A percentile compares a stretch with the other conserved stretches of the same genome.
Conservation (phyloP, 306 rosid species). For the Citrullus mucosospermus region DNA sequence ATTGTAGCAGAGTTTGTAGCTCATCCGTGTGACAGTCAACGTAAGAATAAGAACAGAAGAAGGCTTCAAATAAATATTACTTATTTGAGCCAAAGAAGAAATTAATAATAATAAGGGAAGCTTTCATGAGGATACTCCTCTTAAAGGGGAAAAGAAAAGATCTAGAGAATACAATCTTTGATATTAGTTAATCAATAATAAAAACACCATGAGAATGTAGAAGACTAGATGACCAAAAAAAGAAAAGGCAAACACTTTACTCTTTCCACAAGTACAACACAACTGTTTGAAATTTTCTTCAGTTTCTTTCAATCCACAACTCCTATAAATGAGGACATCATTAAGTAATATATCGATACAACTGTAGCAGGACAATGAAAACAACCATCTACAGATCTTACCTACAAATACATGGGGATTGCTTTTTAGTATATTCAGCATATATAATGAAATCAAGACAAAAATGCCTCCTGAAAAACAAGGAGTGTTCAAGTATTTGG, state of each 20-base stretch:
- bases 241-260: neutral
- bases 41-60: neutral
- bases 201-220: neutral
- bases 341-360: constrained; percentile 1
- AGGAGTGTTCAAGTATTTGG: constrained; percentile 1
- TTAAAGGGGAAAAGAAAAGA: neutral
- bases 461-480: neutral
- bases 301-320: constrained; percentile 4
- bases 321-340: neutral
- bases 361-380: constrained; percentile 1
- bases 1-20: neutral
- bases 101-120: neutral
- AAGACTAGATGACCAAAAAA: neutral
- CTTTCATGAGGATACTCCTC: neutral
- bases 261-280: neutral
- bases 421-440: neutral
- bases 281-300: neutral
- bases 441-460: neutral
- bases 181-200: neutral
- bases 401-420: constrained; percentile 6
- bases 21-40: neutral
- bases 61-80: neutral
- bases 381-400: constrained; percentile 10
- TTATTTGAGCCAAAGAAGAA: neutral
- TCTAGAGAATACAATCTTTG: neutral